These are phyloP conservation scores for Alternaria brassicicola DNA, from an alignment of 2,329 filamentous ascomycete genomes.

Conservation along the genomic window DNA sequence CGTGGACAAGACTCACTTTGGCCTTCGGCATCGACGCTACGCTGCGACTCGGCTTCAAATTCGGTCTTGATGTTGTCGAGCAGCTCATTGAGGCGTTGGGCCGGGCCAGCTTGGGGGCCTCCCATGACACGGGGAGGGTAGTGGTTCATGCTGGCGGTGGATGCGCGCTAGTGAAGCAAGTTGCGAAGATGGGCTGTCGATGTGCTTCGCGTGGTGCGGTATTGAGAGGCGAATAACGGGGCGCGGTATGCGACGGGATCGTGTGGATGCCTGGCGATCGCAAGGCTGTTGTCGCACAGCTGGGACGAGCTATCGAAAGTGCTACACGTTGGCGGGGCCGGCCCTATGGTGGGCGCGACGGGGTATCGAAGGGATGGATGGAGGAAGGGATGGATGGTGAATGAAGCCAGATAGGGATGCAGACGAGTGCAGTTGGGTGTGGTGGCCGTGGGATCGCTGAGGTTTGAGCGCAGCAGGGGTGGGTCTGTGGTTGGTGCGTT, in stretches of 20 bases:
- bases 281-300: conserved; percentile 32
- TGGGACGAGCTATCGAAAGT: conserved; percentile 11
- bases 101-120: conserved; percentile 60
- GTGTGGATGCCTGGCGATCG: conserved; percentile 18
- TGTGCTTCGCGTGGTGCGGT: conserved; percentile 10
- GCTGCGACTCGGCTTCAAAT: conserved; percentile 83
- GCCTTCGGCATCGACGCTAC: conserved; percentile 87
- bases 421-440: conserved; percentile 20
- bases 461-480: conserved; percentile 25
- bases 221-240: conserved; percentile 11
- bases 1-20: conserved; percentile 73
- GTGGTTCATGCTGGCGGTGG: conserved; percentile 61
- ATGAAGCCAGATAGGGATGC: conserved; percentile 7
- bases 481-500: conserved; percentile 19
- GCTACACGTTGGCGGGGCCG: conserved; percentile 17
- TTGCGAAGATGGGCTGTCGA: background rate
- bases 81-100: conserved; percentile 84
- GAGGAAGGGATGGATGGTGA: conserved; percentile 26
- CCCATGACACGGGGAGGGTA: conserved; percentile 89
- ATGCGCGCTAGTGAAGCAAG: background rate
- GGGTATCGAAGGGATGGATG: conserved; percentile 24
- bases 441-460: conserved; percentile 18
- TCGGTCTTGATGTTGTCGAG: conserved; percentile 89
- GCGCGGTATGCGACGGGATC: conserved; percentile 23
- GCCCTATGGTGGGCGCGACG: conserved; percentile 35